These are phyloP conservation scores for Alternaria rosae DNA, from an alignment of 2,329 filamentous ascomycete genomes.

Conservation along the genomic window DNA sequence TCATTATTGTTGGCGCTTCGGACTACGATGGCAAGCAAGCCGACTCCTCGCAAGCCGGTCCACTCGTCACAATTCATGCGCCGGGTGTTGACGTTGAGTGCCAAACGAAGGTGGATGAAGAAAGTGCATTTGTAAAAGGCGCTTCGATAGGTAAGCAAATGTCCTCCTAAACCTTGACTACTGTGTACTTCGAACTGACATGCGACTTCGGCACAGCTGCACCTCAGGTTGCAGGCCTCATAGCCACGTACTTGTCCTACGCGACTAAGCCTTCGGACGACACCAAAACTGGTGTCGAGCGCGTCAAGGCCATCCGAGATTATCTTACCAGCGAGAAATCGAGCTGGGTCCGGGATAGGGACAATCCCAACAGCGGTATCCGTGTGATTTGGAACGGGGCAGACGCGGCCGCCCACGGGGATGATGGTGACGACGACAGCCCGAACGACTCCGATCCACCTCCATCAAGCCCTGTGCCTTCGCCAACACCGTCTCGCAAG, in stretches of 20 bases:
- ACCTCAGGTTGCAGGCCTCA: neutral
- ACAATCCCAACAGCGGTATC: neutral
- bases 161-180: no score
- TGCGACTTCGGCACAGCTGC: neutral
- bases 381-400: neutral
- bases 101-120: no score
- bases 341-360: neutral
- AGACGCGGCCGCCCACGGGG: rapidly evolving
- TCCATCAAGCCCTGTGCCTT: neutral
- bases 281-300: neutral
- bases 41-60: neutral
- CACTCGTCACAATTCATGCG: neutral
- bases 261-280: neutral
- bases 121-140: no score
- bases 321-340: neutral
- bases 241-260: neutral
- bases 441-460: neutral
- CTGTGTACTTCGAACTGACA: neutral
- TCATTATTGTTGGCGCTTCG: neutral
- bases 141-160: neutral
- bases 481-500: neutral
- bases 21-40: neutral
- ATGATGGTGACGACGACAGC: neutral
- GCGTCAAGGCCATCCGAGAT: neutral
- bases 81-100: no score